phyloP scores from a whole-genome alignment of 345 rosid genomes.

The Eucalyptus coolabah region DNA sequence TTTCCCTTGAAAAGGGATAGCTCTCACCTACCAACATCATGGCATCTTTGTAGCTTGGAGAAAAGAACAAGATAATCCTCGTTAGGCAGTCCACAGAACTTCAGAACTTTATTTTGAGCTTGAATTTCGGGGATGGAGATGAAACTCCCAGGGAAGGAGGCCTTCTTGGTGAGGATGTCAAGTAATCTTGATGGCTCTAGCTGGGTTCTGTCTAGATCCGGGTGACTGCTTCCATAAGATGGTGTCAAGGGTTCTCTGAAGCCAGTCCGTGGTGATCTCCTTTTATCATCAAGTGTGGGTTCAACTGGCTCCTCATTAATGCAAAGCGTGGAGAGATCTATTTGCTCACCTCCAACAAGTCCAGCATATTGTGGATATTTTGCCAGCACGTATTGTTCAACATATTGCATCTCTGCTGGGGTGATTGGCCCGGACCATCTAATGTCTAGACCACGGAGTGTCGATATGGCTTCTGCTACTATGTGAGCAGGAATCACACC shows the following conservation, averaged over 20 bases:
- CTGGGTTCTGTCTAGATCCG: slow-evolving; percentile 42
- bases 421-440: slow-evolving; percentile 76
- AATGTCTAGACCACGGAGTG: slow-evolving; percentile 52
- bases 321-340: slow-evolving; percentile 41
- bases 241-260: slow-evolving; percentile 22
- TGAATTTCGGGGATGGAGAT: slow-evolving; percentile 65
- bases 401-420: slow-evolving; percentile 58
- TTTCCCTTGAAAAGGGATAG: slow-evolving; percentile 64
- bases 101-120: slow-evolving; percentile 45
- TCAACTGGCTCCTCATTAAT: slow-evolving; percentile 37
- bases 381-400: slow-evolving; percentile 50
- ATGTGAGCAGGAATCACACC: slow-evolving; percentile 54
- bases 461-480: slow-evolving; percentile 68
- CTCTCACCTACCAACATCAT: slow-evolving; percentile 70
- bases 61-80: slow-evolving; percentile 54
- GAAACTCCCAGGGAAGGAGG: slow-evolving; percentile 64
- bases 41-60: slow-evolving; percentile 52
- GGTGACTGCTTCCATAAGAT: slow-evolving; percentile 17
- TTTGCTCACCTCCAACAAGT: slow-evolving; percentile 29
- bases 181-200: slow-evolving; percentile 52
- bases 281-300: slow-evolving; percentile 10
- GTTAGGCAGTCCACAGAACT: slow-evolving; percentile 49
- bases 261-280: slow-evolving; percentile 25
- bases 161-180: slow-evolving; percentile 52
- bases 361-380: slow-evolving; percentile 65